Evolutionary conservation across 1,284 basidiomycete species (phyloP).

Genomic region (Fistulinella cinereoalba): DNA sequence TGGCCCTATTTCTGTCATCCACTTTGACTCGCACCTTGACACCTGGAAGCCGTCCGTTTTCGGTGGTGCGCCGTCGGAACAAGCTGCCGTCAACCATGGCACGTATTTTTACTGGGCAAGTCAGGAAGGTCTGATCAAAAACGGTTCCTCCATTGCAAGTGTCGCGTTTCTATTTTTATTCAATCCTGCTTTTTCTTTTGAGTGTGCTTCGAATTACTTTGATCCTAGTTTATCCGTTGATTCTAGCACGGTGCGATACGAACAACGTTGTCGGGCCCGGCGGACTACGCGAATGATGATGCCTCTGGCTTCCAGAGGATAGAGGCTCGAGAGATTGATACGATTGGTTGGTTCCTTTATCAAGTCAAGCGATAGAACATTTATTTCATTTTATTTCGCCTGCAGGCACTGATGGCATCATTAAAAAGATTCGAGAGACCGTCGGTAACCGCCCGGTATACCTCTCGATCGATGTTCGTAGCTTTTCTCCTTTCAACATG

Average conservation of each 20-base stretch:
- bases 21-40: conserved; percentile 76
- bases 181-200: background rate
- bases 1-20: conserved; percentile 72
- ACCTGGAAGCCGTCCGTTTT: conserved; percentile 75
- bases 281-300: conserved; percentile 70
- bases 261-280: conserved; percentile 68
- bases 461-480: conserved; percentile 62
- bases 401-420: conserved; percentile 61
- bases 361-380: too few relatives aligned
- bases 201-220: conserved; percentile 37
- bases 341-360: conserved; percentile 46
- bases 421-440: conserved; percentile 66
- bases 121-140: conserved; percentile 69
- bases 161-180: conserved; percentile 32
- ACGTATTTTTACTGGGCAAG: conserved; percentile 80
- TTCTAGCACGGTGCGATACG: conserved; percentile 74
- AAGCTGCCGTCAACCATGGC: conserved; percentile 71
- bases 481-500: background rate
- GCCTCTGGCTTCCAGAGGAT: conserved; percentile 66
- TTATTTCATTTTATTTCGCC: background rate
- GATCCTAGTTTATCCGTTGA: conserved; percentile 67
- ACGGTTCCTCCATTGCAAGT: conserved; percentile 83
- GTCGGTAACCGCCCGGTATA: conserved; percentile 70
- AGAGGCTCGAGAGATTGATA: conserved; percentile 75
- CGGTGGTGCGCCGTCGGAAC: conserved; percentile 63